These are phyloP conservation scores for Lasiodiplodia sp. DNA, from an alignment of 2,329 filamentous ascomycete genomes.

Conservation along the genomic window DNA sequence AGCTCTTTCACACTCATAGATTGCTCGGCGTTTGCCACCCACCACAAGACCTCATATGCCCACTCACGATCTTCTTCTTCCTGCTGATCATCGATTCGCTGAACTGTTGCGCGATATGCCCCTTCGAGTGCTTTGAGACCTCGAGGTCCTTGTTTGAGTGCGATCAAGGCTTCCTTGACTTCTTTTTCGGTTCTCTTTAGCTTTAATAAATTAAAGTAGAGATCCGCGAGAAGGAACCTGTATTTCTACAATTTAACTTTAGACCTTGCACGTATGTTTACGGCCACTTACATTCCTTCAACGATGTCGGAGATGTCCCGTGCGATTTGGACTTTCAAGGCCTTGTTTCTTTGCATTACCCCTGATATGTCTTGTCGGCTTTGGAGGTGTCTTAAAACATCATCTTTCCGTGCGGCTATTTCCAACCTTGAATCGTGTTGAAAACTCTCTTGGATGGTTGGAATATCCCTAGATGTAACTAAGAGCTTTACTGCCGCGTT, in stretches of 20 bases:
- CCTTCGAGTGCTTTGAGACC: neutral
- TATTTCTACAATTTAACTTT: neutral
- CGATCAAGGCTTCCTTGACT: neutral
- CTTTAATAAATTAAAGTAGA: neutral
- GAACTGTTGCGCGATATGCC: neutral
- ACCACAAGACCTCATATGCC: neutral
- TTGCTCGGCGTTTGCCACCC: neutral
- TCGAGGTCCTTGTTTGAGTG: neutral
- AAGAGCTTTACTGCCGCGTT: neutral
- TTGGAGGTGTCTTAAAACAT: neutral
- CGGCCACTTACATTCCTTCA: neutral
- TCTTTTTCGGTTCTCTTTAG: neutral
- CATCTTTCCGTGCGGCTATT: neutral
- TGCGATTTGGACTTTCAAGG: neutral
- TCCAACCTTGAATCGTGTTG: neutral
- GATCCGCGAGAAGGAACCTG: neutral
- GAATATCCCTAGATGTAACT: neutral
- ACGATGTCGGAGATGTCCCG: neutral
- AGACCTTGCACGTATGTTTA: neutral
- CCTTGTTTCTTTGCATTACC: neutral
- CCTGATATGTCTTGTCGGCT: neutral
- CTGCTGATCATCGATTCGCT: neutral
- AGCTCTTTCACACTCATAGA: neutral
- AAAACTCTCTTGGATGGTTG: neutral
- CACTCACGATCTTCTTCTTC: neutral